Evolutionary conservation across 768 basidiomycete genomes (phyloP).

Genomic region (Tricholoma matsutake): DNA sequence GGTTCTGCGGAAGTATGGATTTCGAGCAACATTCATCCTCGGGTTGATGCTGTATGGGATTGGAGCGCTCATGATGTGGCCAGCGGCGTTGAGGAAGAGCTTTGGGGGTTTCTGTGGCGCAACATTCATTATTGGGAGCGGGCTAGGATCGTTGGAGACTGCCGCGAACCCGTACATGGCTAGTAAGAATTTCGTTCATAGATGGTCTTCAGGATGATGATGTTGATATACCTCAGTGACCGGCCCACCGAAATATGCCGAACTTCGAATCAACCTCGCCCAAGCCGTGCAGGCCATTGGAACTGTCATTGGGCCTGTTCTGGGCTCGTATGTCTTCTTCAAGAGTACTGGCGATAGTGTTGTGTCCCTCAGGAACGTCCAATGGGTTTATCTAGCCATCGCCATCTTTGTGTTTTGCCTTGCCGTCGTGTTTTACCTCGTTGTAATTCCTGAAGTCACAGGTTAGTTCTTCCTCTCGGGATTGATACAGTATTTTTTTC

Average conservation of each 20-base stretch:
- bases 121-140: conserved; percentile 34
- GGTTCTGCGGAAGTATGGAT: conserved; percentile 31
- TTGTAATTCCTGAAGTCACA: conserved; percentile 33
- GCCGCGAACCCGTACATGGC: conserved; percentile 37
- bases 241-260: conserved; percentile 32
- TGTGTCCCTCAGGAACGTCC: conserved; percentile 27
- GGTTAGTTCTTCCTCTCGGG: conserved; percentile 13
- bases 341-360: conserved; percentile 30
- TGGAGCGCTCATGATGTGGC: conserved; percentile 35
- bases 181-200: conserved; percentile 9
- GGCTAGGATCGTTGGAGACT: conserved; percentile 30
- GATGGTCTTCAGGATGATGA: background rate
- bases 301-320: conserved; percentile 31
- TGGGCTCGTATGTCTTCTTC: conserved; percentile 34
- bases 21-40: conserved; percentile 32
- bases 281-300: conserved; percentile 32
- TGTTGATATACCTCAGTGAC: conserved; percentile 17
- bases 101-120: conserved; percentile 36
- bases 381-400: conserved; percentile 35
- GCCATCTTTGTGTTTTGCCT: conserved; percentile 32
- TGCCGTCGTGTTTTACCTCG: conserved; percentile 30
- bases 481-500: background rate
- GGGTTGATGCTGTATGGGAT: conserved; percentile 29
- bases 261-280: conserved; percentile 32
- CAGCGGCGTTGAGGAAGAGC: conserved; percentile 29